phyloP scores from a whole-genome alignment of 768 basidiomycete species.

The Suillus subaureus region DNA sequence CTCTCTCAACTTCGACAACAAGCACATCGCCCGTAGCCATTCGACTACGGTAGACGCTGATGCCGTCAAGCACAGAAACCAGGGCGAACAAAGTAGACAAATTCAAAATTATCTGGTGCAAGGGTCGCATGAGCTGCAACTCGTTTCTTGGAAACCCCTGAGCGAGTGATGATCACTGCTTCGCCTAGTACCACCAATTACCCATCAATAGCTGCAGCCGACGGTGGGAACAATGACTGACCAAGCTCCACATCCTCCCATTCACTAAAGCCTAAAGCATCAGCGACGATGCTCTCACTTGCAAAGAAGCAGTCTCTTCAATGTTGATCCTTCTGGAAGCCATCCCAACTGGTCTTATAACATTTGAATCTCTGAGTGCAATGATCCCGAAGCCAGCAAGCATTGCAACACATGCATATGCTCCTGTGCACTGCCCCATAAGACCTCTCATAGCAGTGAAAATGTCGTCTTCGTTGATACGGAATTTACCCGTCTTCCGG shows the following conservation, averaged over 20 bases:
- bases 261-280: slow-evolving; percentile 85
- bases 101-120: slow-evolving; percentile 98
- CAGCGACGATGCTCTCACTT: slow-evolving; percentile 95
- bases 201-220: slow-evolving; percentile 11
- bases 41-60: slow-evolving; percentile 95
- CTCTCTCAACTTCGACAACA: slow-evolving; percentile 80
- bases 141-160: slow-evolving; percentile 70
- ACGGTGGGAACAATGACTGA: slow-evolving; percentile 31
- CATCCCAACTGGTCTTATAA: slow-evolving; percentile 92
- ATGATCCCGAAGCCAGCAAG: slow-evolving; percentile 98
- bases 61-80: slow-evolving; percentile 97
- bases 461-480: slow-evolving; percentile 99
- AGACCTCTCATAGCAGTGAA: slow-evolving; percentile 91
- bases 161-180: slow-evolving; percentile 92
- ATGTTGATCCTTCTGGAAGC: slow-evolving; percentile 60
- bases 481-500: slow-evolving; percentile 97
- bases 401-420: slow-evolving; percentile 99
- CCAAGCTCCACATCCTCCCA: slow-evolving; percentile 96
- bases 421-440: slow-evolving; percentile 87
- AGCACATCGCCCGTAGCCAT: slow-evolving; percentile 99
- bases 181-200: slow-evolving; percentile 58
- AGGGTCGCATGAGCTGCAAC: slow-evolving; percentile 75
- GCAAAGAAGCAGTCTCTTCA: slow-evolving; percentile 86
- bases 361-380: slow-evolving; percentile 97
- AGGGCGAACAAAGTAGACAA: slow-evolving; percentile 96